phyloP scores from a whole-genome alignment of 1,139 yeast species.

The Candida tropicalis region DNA sequence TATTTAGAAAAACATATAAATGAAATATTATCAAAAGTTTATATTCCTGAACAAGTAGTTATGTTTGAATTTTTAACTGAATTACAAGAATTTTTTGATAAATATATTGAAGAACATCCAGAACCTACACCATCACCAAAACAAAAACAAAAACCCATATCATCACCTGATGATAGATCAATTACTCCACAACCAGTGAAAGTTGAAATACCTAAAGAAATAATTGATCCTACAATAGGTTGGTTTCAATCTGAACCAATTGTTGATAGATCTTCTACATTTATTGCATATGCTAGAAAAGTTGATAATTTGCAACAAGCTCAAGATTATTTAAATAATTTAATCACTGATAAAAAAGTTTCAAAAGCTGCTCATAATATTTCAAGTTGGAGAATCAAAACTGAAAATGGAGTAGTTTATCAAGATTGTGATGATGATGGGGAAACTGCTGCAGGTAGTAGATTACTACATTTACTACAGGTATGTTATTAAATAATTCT shows the following conservation, averaged over 20 bases:
- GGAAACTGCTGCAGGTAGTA: constrained; percentile 93
- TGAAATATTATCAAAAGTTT: constrained; percentile 54
- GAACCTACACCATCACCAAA: constrained; percentile 9
- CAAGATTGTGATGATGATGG: constrained; percentile 98
- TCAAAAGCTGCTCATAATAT: constrained; percentile 77
- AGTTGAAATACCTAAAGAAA: constrained; percentile 3
- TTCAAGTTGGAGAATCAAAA: constrained; percentile 79
- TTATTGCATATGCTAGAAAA: constrained; percentile 71
- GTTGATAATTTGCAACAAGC: constrained; percentile 72
- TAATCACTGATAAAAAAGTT: constrained; percentile 68
- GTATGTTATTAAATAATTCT: constrained; percentile 36
- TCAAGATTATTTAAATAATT: constrained; percentile 44
- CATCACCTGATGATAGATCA: constrained; percentile 13
- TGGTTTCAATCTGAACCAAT: constrained; percentile 83
- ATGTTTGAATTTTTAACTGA: constrained; percentile 77
- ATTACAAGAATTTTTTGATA: constrained; percentile 52
- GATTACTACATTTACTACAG: constrained; percentile 77
- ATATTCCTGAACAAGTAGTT: constrained; percentile 65
- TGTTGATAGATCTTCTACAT: constrained; percentile 81
- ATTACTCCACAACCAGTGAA: not conserved
- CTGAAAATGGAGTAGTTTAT: constrained; percentile 52
- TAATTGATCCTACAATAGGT: constrained; percentile 54
- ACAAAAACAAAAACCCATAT: constrained; percentile 11
- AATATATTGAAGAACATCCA: constrained; percentile 29
- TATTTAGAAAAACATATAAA: constrained; percentile 47